Base-by-base conservation (phyloP, 2,329 filamentous ascomycete species). In the Chaetoscypha palmicola region DNA sequence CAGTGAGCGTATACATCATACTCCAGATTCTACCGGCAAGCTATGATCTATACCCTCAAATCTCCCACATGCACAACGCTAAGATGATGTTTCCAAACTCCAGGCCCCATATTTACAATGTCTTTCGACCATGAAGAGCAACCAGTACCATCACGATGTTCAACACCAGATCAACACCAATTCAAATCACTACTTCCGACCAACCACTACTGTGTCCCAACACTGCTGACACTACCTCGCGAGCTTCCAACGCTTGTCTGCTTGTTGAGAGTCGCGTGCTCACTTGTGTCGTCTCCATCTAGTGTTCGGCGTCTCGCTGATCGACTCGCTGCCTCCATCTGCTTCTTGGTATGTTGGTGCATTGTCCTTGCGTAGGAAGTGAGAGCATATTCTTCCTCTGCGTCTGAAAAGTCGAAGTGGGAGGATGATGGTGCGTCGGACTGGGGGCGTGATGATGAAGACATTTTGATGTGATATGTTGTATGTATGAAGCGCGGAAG, bases 281-380 rank as follows among this genome's bases (percentile, higher is more conserved):
- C n/a, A n/a, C 50, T 50, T 7, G 46, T 41, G 11, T 41, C 37
- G 1, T 37, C n/a, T 1, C 22, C 19, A 26, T 47, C 48, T 10
- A 36, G 20, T 8, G 34, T 49, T 19, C 52, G 41, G 30, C 55
- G 45, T 7, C 62, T 59, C 1, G 72, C 68, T 9, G 69, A 68
- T 3, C 69, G 67, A 10, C 68, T 66, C n/a, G 70, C 69, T 5
- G 68, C 68, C 49, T 82, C 76, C 75, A 83, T 80, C 60, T 81
- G 79, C 44, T 71, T 68, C 67, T 78, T 79, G 49, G 79, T 83
- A 65, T 83, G 77, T 43, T 74, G 69, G 58, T 78, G 76, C 74
- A 83, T 83, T 45, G 69, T 74, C 47, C 71, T 71, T 11, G 77
- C 66, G 54, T 83, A 83, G 2, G 62, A 61, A 5, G 58, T 53